phyloP scores from a whole-genome alignment of 2,329 filamentous ascomycete species.

The Lasiodiplodia theobromae region DNA sequence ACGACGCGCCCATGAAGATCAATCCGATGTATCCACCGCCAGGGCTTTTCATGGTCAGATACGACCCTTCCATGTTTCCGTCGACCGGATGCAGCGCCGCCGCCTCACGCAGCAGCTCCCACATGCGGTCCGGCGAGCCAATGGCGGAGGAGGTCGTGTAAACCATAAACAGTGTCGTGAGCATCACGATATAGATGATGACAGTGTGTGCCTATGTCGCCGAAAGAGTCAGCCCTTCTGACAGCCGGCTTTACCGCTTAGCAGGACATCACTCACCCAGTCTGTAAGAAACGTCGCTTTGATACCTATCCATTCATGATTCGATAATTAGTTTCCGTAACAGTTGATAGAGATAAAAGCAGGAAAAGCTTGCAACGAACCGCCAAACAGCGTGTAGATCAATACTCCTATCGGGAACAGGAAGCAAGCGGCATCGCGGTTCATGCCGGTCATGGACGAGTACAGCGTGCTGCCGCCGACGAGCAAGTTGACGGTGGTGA shows the following conservation, averaged over 20 bases:
- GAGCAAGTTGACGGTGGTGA: conserved; percentile 32
- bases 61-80: conserved; percentile 62
- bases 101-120: conserved; percentile 58
- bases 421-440: conserved; percentile 35
- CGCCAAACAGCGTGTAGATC: conserved; percentile 39
- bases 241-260: too few species aligned
- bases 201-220: conserved; percentile 17
- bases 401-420: conserved; percentile 39
- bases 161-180: conserved; percentile 61
- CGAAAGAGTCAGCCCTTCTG: background rate
- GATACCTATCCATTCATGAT: background rate
- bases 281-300: conserved; percentile 38
- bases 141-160: conserved; percentile 57
- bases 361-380: conserved; percentile 34
- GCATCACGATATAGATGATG: conserved; percentile 58
- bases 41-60: conserved; percentile 64
- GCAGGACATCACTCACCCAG: conserved; percentile 12
- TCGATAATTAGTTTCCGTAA: too few species aligned
- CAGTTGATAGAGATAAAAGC: too few species aligned
- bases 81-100: conserved; percentile 54
- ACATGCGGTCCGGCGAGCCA: conserved; percentile 57
- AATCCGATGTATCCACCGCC: conserved; percentile 41
- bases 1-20: conserved; percentile 28
- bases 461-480: conserved; percentile 35
- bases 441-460: conserved; percentile 37